A percentile compares a stretch with the other conserved stretches of the same genome.
Conservation (phyloP, 768 basidiomycete species). For the Postia placenta region DNA sequence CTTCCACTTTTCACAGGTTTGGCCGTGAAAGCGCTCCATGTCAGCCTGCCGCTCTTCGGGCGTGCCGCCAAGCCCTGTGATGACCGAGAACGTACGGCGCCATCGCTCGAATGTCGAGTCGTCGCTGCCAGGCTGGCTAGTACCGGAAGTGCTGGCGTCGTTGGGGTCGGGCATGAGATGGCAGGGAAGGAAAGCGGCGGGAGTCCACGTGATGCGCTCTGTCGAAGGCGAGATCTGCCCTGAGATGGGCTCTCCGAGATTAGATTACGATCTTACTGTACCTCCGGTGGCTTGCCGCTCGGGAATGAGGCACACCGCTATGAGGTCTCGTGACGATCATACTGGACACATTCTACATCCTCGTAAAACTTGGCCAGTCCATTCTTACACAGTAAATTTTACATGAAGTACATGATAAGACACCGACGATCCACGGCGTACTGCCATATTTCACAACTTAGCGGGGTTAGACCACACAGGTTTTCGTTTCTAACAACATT, state of each 20-base stretch:
- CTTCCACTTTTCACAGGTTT: constrained; percentile 48
- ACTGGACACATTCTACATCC: too few species aligned
- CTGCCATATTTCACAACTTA: constrained; percentile 34
- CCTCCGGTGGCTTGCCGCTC: too few species aligned
- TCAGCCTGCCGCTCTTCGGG: constrained; percentile 33
- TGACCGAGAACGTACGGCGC: constrained; percentile 39
- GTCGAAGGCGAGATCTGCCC: too few species aligned
- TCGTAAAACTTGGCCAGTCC: too few species aligned
- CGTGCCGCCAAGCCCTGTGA: constrained; percentile 32
- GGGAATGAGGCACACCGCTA: too few species aligned
- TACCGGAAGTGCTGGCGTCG: background rate
- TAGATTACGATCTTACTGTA: too few species aligned
- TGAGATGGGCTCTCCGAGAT: too few species aligned
- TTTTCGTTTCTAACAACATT: constrained; percentile 34
- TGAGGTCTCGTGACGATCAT: too few species aligned
- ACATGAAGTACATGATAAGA: background rate
- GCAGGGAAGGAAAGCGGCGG: background rate
- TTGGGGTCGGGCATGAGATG: background rate
- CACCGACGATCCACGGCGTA: background rate
- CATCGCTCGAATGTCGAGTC: constrained; percentile 41
- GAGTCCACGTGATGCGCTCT: constrained; percentile 2
- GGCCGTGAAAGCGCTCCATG: constrained; percentile 31
- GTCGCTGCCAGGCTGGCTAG: constrained; percentile 4
- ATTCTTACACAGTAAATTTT: too few species aligned
- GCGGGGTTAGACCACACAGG: constrained; percentile 54